A percentile compares a stretch with the other conserved stretches of the same genome.
These are phyloP conservation scores for Amoebophrya sp. DNA, from an alignment of 169 alveolate species.

Conservation along the genomic window DNA sequence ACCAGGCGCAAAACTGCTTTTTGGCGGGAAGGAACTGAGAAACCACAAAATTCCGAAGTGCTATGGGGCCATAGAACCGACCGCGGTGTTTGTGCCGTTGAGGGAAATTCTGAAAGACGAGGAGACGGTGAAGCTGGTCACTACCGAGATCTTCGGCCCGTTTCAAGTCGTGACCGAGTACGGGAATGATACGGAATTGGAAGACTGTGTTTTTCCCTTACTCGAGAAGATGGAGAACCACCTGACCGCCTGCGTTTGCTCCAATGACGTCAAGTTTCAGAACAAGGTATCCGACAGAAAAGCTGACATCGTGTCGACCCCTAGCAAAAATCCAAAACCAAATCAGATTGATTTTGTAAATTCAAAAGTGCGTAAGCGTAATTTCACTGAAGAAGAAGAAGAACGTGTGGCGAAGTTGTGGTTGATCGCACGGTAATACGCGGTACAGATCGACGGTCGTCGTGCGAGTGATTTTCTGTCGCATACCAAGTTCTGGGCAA, in stretches of 20 bases:
- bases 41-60: constrained; percentile 59
- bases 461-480: too few species aligned
- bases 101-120: constrained; percentile 39
- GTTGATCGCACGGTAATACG: too few species aligned
- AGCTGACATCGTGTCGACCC: too few species aligned
- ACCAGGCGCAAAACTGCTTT: constrained; percentile 65
- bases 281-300: too few species aligned
- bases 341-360: too few species aligned
- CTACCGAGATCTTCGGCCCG: constrained; percentile 74
- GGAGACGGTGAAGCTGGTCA: constrained; percentile 42
- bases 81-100: constrained; percentile 72
- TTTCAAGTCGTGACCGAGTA: constrained; percentile 68
- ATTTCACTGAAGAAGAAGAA: too few species aligned
- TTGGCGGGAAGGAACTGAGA: constrained; percentile 66
- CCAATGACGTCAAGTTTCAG: constrained; percentile 60
- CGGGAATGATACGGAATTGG: constrained; percentile 40
- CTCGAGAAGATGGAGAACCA: constrained; percentile 61
- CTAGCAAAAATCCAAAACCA: too few species aligned
- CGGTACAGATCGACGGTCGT: too few species aligned
- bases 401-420: too few species aligned
- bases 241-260: constrained; percentile 75
- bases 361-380: too few species aligned
- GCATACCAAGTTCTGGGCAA: constrained; percentile 55
- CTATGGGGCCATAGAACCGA: constrained; percentile 72
- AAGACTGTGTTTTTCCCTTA: constrained; percentile 45